phyloP scores from a whole-genome alignment of 164 flowering plant genomes.

The Platanus orientalis region DNA sequence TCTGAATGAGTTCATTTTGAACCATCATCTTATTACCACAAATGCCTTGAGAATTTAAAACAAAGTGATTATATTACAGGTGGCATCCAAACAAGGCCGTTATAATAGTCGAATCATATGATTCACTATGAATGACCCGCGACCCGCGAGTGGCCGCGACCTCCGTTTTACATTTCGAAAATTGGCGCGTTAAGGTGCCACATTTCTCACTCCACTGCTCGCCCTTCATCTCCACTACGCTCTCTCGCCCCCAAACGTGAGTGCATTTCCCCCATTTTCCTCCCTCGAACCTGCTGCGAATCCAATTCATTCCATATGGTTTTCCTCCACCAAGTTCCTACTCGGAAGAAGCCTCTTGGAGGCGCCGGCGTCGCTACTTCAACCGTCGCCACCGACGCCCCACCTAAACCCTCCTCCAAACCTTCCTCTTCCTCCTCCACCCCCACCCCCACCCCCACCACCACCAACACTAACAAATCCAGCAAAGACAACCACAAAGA shows the following conservation, averaged over 20 bases:
- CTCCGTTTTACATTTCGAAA: conserved; percentile 5
- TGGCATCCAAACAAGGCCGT: no score
- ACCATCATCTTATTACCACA: no score
- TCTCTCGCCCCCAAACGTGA: no score
- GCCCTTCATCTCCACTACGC: no score
- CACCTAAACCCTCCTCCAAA: neutral
- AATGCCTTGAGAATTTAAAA: no score
- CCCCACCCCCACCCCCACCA: neutral
- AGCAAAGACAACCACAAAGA: neutral
- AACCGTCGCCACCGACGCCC: neutral
- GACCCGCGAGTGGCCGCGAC: no score
- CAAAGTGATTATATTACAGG: no score
- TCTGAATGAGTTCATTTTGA: no score
- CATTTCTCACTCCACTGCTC: neutral
- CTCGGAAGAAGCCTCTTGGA: conserved; percentile 1
- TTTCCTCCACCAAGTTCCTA: conserved; percentile 11
- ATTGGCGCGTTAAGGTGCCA: conserved; percentile 1
- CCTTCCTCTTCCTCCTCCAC: neutral
- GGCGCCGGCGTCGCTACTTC: neutral
- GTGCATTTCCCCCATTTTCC: neutral
- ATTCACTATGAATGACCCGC: no score
- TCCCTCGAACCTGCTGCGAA: neutral
- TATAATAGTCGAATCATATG: no score
- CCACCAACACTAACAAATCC: neutral
- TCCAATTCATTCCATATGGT: neutral